A percentile compares a stretch with the other conserved stretches of the same genome.
Evolutionary conservation across 1,284 basidiomycete genomes (phyloP).

Genomic region (Boletellus deceptivus): DNA sequence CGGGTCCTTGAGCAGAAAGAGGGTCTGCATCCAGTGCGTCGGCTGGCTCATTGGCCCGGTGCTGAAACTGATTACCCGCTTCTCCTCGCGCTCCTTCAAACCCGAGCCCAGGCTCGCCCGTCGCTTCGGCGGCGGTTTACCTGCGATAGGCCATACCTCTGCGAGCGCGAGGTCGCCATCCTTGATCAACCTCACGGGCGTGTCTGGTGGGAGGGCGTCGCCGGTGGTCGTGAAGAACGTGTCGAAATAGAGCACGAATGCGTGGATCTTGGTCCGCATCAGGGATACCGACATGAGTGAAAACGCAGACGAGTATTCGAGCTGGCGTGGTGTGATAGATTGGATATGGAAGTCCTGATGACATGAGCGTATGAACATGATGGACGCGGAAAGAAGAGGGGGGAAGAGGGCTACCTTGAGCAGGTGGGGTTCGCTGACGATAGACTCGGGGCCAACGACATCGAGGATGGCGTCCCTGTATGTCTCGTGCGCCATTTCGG

Average conservation of each 20-base stretch:
- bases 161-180: slow-evolving; percentile 63
- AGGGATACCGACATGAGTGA: slow-evolving; percentile 59
- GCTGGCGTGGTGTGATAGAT: slow-evolving; percentile 62
- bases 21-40: slow-evolving; percentile 98
- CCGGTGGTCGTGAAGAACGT: slow-evolving; percentile 80
- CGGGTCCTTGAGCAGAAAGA: slow-evolving; percentile 84
- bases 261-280: slow-evolving; percentile 65
- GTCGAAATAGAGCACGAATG: slow-evolving; percentile 93
- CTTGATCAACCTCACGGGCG: slow-evolving; percentile 51
- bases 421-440: slow-evolving; percentile 66
- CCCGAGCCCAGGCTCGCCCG: slow-evolving; percentile 41
- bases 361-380: neutral
- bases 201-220: slow-evolving; percentile 49
- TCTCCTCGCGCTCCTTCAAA: slow-evolving; percentile 41
- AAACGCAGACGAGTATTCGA: slow-evolving; percentile 81
- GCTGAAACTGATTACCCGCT: slow-evolving; percentile 78
- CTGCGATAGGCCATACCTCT: slow-evolving; percentile 73
- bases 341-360: slow-evolving; percentile 69
- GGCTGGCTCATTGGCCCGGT: slow-evolving; percentile 85
- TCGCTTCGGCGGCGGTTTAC: slow-evolving; percentile 53
- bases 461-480: slow-evolving; percentile 83
- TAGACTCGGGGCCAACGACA: slow-evolving; percentile 65
- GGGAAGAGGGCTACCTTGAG: slow-evolving; percentile 54
- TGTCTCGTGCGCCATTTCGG: slow-evolving; percentile 69
- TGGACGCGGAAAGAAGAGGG: neutral